A percentile compares a stretch with the other conserved stretches of the same genome.
Evolutionary conservation across 176 grass and related monocot species (phyloP).

Genomic region (Eragrostis nindensis): DNA sequence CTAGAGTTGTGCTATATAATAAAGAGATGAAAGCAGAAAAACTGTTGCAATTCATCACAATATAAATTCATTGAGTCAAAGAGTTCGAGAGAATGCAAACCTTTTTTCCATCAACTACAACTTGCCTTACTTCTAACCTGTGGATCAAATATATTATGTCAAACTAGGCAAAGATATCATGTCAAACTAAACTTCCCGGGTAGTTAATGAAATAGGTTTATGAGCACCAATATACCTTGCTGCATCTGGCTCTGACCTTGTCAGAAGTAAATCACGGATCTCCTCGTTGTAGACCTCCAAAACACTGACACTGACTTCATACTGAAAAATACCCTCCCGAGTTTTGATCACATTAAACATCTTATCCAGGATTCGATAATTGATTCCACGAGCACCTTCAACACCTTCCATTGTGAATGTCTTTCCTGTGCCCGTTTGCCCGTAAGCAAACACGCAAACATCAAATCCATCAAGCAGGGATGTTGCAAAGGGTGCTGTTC

Average conservation of each 20-base stretch:
- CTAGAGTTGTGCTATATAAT: too few species aligned
- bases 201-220: not conserved
- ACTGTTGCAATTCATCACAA: too few species aligned
- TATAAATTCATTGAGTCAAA: too few species aligned
- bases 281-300: constrained; percentile 97
- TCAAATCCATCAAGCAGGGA: constrained; percentile 95
- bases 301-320: constrained; percentile 86
- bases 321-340: constrained; percentile 66
- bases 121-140: constrained; percentile 89
- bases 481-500: constrained; percentile 76
- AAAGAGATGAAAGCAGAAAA: too few species aligned
- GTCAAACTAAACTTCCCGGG: not conserved
- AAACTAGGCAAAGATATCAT: too few species aligned
- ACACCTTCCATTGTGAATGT: constrained; percentile 98
- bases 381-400: constrained; percentile 80
- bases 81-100: too few species aligned
- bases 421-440: constrained; percentile 93
- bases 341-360: constrained; percentile 82
- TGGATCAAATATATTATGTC: too few species aligned
- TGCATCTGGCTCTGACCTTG: constrained; percentile 55
- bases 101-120: too few species aligned
- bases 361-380: constrained; percentile 82
- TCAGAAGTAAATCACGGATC: constrained; percentile 85
- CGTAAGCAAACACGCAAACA: constrained; percentile 96
- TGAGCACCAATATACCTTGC: constrained; percentile 45